Evolutionary conservation across 805 yeast species (phyloP).

Genomic region (Candida pseudofarinosa): DNA sequence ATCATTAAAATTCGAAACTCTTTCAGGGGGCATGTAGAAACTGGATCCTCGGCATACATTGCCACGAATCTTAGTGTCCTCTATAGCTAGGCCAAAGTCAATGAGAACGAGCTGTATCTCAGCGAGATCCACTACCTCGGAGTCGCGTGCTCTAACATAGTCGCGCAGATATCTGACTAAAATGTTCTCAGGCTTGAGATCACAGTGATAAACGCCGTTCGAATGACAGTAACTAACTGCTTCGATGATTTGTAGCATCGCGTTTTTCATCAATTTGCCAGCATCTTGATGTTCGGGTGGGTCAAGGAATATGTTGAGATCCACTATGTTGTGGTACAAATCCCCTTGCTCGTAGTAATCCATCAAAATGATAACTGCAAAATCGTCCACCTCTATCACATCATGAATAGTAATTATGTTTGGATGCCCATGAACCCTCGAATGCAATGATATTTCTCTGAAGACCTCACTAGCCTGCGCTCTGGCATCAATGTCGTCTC

Average conservation of each 20-base stretch:
- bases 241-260: constrained; percentile 37
- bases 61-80: constrained; percentile 51
- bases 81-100: constrained; percentile 88
- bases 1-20: constrained; percentile 47
- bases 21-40: constrained; percentile 92
- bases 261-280: constrained; percentile 43
- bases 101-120: constrained; percentile 61
- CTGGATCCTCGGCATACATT: constrained; percentile 82
- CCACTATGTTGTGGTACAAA: constrained; percentile 81
- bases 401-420: constrained; percentile 74
- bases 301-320: constrained; percentile 54
- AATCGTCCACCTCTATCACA: constrained; percentile 54
- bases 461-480: constrained; percentile 34
- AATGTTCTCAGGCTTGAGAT: constrained; percentile 40
- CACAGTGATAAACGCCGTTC: constrained; percentile 36
- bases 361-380: constrained; percentile 68
- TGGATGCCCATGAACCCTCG: constrained; percentile 72
- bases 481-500: constrained; percentile 20
- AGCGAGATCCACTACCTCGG: constrained; percentile 33
- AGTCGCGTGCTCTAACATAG: constrained; percentile 16
- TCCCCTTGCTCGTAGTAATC: constrained; percentile 87
- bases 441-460: constrained; percentile 70
- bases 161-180: constrained; percentile 30
- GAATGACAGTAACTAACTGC: constrained; percentile 32
- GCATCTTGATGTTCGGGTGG: constrained; percentile 50